phyloP scores from a whole-genome alignment of 2,329 filamentous ascomycete species.

The Annulohypoxylon truncatum region DNA sequence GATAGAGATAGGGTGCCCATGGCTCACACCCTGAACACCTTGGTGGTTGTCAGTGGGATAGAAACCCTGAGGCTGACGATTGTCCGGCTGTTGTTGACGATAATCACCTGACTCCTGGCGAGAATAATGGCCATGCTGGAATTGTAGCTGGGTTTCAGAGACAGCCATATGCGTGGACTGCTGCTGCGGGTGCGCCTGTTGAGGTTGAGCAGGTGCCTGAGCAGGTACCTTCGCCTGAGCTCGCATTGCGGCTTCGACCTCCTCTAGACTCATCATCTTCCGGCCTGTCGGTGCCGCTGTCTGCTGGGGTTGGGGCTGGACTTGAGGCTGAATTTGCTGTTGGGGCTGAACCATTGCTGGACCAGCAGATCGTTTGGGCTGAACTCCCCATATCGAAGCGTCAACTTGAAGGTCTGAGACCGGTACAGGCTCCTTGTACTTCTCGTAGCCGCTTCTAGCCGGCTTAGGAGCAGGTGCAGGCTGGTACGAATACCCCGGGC shows the following conservation, averaged over 20 bases:
- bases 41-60: conserved; percentile 45
- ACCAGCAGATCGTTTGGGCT: conserved; percentile 65
- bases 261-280: conserved; percentile 95
- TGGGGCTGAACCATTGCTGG: conserved; percentile 38
- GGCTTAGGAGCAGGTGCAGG: conserved; percentile 64
- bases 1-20: conserved; percentile 65
- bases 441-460: conserved; percentile 86
- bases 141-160: conserved; percentile 38
- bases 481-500: conserved; percentile 52
- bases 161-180: conserved; percentile 40
- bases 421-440: conserved; percentile 85
- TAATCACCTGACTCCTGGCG: conserved; percentile 47
- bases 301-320: conserved; percentile 34
- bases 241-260: conserved; percentile 94
- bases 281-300: conserved; percentile 57
- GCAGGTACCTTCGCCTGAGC: conserved; percentile 67
- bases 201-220: conserved; percentile 49
- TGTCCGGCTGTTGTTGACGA: conserved; percentile 43
- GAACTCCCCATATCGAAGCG: conserved; percentile 89
- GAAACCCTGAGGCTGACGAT: conserved; percentile 44
- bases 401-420: conserved; percentile 93
- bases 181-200: conserved; percentile 49
- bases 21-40: conserved; percentile 49
- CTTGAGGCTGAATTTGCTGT: conserved; percentile 31
- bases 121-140: conserved; percentile 45